These are phyloP conservation scores for Microbotryomycetes sp. DNA, from an alignment of 1,284 basidiomycete species.

Conservation along the genomic window DNA sequence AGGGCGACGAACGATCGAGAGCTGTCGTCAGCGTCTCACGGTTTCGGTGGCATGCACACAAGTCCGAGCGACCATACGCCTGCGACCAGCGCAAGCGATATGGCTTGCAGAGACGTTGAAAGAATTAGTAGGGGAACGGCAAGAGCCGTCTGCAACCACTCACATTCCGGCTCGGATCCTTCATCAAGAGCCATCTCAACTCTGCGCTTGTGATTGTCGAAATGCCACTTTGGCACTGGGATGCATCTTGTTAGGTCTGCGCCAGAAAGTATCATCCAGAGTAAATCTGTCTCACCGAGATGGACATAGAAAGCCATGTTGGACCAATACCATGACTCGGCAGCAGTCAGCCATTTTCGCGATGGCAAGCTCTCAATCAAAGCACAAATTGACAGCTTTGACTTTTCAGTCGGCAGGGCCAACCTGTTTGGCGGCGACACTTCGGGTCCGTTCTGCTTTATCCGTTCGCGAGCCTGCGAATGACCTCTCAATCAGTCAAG, in stretches of 20 bases:
- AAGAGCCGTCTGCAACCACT: too few relatives aligned
- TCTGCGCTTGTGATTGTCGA: neutral
- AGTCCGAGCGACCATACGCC: constrained; percentile 1
- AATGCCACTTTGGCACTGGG: neutral
- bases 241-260: neutral
- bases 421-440: neutral
- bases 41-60: neutral
- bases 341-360: neutral
- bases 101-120: neutral
- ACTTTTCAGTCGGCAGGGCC: neutral
- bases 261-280: neutral
- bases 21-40: too few relatives aligned
- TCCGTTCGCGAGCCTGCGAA: neutral
- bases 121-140: neutral
- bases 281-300: neutral
- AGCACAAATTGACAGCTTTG: neutral
- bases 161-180: neutral
- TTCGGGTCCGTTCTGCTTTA: too few relatives aligned
- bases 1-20: too few relatives aligned
- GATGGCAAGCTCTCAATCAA: neutral
- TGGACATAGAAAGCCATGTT: neutral
- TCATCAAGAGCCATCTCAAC: neutral
- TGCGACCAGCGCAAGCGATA: constrained; percentile 7
- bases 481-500: neutral
- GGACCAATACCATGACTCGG: neutral